Evolutionary conservation across 2,329 filamentous ascomycete genomes (phyloP).

Genomic region (Sclerotinia glacialis): DNA sequence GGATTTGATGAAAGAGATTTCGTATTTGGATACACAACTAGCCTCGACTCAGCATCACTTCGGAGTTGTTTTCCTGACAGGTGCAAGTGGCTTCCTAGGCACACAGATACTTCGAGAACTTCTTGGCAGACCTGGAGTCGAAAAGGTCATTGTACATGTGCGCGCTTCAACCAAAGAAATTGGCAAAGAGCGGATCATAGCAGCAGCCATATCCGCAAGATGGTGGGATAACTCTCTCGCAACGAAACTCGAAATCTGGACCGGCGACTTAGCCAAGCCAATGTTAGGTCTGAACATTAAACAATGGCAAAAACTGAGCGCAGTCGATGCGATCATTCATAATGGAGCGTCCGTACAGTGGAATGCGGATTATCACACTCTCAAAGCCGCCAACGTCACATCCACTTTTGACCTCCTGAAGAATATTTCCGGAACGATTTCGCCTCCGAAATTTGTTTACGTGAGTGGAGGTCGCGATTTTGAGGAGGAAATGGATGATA

Average conservation of each 20-base stretch:
- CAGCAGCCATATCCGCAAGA: slow-evolving; percentile 12
- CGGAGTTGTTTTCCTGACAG: slow-evolving; percentile 9
- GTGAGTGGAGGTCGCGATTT: slow-evolving; percentile 15
- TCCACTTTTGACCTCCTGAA: slow-evolving; percentile 41
- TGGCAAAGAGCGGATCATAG: neutral
- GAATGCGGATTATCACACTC: slow-evolving; percentile 58
- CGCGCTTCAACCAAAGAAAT: neutral
- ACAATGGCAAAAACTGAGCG: slow-evolving; percentile 62
- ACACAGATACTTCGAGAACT: slow-evolving; percentile 13
- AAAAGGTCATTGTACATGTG: slow-evolving; percentile 14
- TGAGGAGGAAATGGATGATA: neutral
- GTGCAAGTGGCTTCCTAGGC: slow-evolving; percentile 9
- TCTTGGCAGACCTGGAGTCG: neutral
- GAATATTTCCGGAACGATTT: neutral
- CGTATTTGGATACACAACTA: neutral
- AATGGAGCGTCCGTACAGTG: slow-evolving; percentile 80
- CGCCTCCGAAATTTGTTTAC: slow-evolving; percentile 14
- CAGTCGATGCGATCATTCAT: slow-evolving; percentile 70
- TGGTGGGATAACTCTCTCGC: slow-evolving; percentile 13
- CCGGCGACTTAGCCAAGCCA: slow-evolving; percentile 68
- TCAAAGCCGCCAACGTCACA: slow-evolving; percentile 70
- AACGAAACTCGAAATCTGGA: slow-evolving; percentile 20
- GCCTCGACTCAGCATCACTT: slow-evolving; percentile 12
- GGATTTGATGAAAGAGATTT: slow-evolving; percentile 15
- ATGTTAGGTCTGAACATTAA: slow-evolving; percentile 66